Conservation (phyloP, 495 filamentous ascomycete species). For the Aspergillus indologenus region DNA sequence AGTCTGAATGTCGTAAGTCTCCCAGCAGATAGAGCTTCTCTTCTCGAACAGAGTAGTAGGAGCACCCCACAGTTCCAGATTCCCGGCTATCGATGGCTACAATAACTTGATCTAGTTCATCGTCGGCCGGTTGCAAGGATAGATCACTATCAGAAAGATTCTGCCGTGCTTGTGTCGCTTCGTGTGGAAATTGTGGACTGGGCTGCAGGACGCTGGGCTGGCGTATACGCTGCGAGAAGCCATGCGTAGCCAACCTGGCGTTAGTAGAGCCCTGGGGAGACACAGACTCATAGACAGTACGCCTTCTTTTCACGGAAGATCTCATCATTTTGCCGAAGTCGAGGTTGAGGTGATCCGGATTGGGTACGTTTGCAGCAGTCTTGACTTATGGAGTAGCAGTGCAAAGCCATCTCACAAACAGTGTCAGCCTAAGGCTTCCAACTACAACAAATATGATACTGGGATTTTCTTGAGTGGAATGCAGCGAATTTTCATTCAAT, state of each 20-base stretch:
- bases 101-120: constrained; percentile 71
- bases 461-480: neutral
- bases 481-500: constrained; percentile 3
- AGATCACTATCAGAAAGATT: neutral
- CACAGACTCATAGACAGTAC: constrained; percentile 11
- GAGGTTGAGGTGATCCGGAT: neutral
- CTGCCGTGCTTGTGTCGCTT: neutral
- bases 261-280: constrained; percentile 17
- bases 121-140: constrained; percentile 30
- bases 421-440: neutral
- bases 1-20: constrained; percentile 68
- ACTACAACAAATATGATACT: neutral
- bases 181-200: constrained; percentile 9
- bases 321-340: constrained; percentile 14
- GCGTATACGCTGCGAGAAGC: neutral
- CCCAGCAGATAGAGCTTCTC: constrained; percentile 76
- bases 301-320: constrained; percentile 22
- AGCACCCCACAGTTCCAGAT: constrained; percentile 73
- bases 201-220: neutral
- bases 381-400: neutral
- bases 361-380: neutral
- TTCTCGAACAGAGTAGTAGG: constrained; percentile 76
- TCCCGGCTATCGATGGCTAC: constrained; percentile 80
- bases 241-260: constrained; percentile 6
- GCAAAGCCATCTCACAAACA: neutral